A percentile compares a stretch with the other conserved stretches of the same genome.
These are phyloP conservation scores for Bolboschoenoplectus hybrid DNA, from an alignment of 202 grass and related monocot species.

Conservation along the genomic window DNA sequence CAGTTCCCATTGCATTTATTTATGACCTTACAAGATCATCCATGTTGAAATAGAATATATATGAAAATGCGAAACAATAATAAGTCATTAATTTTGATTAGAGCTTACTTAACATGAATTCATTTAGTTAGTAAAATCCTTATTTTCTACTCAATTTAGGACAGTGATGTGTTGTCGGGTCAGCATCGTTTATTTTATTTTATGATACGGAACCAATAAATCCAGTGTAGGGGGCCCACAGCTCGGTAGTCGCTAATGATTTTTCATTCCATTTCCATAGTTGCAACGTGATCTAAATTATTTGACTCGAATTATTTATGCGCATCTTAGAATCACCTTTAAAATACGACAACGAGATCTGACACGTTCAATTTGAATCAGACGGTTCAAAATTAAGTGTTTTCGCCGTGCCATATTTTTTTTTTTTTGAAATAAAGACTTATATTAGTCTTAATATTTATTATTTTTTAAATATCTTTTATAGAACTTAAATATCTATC, in stretches of 20 bases:
- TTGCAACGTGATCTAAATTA: neutral
- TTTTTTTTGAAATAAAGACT: no score
- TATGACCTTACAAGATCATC: no score
- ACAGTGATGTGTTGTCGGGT: neutral
- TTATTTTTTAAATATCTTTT: no score
- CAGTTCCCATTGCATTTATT: neutral
- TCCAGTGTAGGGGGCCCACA: neutral
- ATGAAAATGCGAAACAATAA: no score
- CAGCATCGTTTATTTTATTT: constrained; percentile 8
- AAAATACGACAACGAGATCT: neutral
- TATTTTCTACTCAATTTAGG: neutral
- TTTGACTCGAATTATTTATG: neutral
- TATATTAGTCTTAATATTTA: no score
- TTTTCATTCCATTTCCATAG: neutral
- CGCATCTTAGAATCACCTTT: neutral
- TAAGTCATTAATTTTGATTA: no score
- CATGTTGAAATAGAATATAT: no score
- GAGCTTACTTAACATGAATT: no score
- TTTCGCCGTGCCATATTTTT: neutral
- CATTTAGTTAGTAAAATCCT: neutral
- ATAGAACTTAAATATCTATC: no score
- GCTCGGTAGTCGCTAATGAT: neutral
- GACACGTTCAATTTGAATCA: neutral
- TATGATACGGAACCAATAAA: neutral
- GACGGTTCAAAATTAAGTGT: neutral